Conservation (phyloP, 73 alveolate species). For the Blepharisma japonicum region DNA sequence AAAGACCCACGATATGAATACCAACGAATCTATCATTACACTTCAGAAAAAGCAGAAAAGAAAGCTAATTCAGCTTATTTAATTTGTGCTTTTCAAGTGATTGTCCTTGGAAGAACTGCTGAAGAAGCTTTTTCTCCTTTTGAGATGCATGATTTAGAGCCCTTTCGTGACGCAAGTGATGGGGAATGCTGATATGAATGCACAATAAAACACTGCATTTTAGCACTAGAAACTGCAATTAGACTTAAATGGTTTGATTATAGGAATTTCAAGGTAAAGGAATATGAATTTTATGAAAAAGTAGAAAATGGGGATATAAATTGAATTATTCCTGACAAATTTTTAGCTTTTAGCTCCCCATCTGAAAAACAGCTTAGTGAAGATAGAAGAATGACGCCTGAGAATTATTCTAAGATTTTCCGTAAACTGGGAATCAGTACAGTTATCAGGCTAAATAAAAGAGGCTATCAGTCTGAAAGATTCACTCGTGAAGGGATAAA, state of each 20-base stretch:
- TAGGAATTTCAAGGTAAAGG: conserved; percentile 70
- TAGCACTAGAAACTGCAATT: conserved; percentile 86
- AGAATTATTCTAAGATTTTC: conserved; percentile 87
- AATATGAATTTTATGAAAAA: conserved; percentile 88
- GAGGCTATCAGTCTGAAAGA: conserved; percentile 61
- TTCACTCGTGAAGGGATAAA: conserved; percentile 65
- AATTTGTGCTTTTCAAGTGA: conserved; percentile 71
- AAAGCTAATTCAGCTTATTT: conserved; percentile 72
- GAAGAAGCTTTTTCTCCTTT: conserved; percentile 36
- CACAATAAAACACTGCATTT: conserved; percentile 51
- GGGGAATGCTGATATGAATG: conserved; percentile 68
- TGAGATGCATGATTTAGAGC: conserved; percentile 44
- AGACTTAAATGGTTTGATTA: conserved; percentile 89
- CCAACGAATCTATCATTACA: conserved; percentile 51
- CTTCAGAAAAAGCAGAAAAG: conserved; percentile 51
- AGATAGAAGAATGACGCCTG: conserved; percentile 72
- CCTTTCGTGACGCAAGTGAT: conserved; percentile 70
- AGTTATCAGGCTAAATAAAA: conserved; percentile 84
- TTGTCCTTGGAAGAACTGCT: conserved; percentile 54
- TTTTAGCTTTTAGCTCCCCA: conserved; percentile 91
- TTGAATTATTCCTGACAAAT: conserved; percentile 90
- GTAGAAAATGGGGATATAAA: conserved; percentile 93
- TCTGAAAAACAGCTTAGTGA: conserved; percentile 39
- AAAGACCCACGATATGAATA: conserved; percentile 53
- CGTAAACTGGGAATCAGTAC: conserved; percentile 71